Evolutionary conservation across 2,329 filamentous ascomycete genomes (phyloP), one percentile per base, ranked within the genome.

Genomic region (Penicillium oxalicum): DNA sequence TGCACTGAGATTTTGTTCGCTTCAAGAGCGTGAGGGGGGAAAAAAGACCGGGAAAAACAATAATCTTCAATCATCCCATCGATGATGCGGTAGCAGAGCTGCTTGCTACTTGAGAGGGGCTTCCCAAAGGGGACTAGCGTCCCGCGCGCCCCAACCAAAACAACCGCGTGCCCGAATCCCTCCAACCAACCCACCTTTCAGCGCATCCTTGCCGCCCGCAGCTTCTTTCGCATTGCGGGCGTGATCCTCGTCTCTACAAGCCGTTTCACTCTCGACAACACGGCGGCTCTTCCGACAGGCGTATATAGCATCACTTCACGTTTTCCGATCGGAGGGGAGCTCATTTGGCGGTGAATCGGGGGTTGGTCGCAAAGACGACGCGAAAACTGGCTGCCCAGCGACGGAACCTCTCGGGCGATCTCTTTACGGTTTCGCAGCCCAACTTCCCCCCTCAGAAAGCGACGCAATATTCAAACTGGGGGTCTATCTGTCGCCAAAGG

Each of bases 61-160:
- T 32, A 8, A 32, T 32, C 29, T 32, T 5, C 29, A 32, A 32
- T 11, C 8, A 32, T 32, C 29, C 29, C 7, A 11, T 7, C 7
- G 8, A 32, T 32, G 29, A 32, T 32, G 29, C 8, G 29, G 29
- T 32, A 32, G 8, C 11, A 8, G 29, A 11, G 29, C 11, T 11
- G 11, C 29, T 8, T 18, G 29, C 8, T 32, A 32, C 8, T 8
- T 32, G 47, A 36, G 52, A 55, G 49, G 51, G 45, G 51, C 43
- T 40, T 46, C 63, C 64, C 37, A 58, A 67, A 67, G 29, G 11
- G 54, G 63, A 49, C 57, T 69, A 68, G 66, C 58, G 64, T 58
- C 62, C 63, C 66, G 66, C 66, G 64, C 66, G 64, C 62, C 60
- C 64, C 61, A 58, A 68, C 65, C 66, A 68, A 69, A 69, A 68